Percentiles rank a stretch among this genome's conserved stretches.
These are phyloP conservation scores for Cyberlindnera subsufficiens DNA, from an alignment of 805 yeast species.

Conservation along the genomic window DNA sequence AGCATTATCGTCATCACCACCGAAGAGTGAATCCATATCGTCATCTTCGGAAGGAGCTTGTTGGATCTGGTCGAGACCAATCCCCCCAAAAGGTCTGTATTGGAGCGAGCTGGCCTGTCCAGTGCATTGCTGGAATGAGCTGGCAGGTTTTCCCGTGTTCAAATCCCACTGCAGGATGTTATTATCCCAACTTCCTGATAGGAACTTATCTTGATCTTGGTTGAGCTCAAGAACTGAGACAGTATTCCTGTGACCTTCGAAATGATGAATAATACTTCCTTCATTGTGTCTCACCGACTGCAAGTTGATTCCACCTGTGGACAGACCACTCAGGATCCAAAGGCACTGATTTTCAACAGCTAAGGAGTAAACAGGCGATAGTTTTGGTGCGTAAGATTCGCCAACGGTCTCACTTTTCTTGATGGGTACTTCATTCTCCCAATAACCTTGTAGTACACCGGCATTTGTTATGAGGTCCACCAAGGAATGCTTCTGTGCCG, in stretches of 20 bases:
- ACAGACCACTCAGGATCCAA: slow-evolving; percentile 81
- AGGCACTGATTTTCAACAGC: slow-evolving; percentile 78
- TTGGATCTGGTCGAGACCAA: slow-evolving; percentile 15
- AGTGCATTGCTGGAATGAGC: slow-evolving; percentile 47
- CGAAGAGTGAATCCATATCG: slow-evolving; percentile 53
- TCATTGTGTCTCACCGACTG: slow-evolving; percentile 81
- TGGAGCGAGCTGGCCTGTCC: slow-evolving; percentile 80
- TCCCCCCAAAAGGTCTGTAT: slow-evolving; percentile 50
- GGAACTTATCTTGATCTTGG: slow-evolving; percentile 50
- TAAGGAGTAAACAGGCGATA: slow-evolving; percentile 83
- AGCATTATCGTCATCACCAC: slow-evolving; percentile 45
- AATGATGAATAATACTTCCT: slow-evolving; percentile 75
- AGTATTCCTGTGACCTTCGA: slow-evolving; percentile 64
- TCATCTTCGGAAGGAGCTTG: slow-evolving; percentile 27
- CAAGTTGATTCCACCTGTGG: slow-evolving; percentile 79
- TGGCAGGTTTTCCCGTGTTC: slow-evolving; percentile 53
- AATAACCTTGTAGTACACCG: slow-evolving; percentile 77
- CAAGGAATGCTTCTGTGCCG: slow-evolving; percentile 84
- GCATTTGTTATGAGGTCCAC: slow-evolving; percentile 83
- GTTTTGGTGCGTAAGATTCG: slow-evolving; percentile 42
- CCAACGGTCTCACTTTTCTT: slow-evolving; percentile 31
- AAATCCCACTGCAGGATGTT: slow-evolving; percentile 80
- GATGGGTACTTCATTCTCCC: slow-evolving; percentile 95
- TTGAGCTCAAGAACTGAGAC: slow-evolving; percentile 69
- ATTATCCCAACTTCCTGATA: slow-evolving; percentile 92